Evolutionary conservation across 1,284 basidiomycete genomes (phyloP).

Genomic region (Irpex sp.): DNA sequence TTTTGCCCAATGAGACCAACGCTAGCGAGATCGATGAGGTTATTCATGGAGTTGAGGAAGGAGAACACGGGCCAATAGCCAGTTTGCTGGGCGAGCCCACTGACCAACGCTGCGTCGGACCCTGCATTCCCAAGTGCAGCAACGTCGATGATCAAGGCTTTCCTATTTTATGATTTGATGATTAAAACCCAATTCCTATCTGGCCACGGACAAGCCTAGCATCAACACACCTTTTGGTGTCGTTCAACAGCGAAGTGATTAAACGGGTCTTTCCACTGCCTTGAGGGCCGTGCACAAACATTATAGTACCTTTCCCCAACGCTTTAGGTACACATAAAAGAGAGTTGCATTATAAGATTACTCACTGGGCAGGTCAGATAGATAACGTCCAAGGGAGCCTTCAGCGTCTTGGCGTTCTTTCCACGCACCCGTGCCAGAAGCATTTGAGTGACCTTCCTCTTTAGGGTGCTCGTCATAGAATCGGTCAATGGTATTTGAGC

Average conservation of each 20-base stretch:
- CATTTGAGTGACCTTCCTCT: constrained; percentile 6
- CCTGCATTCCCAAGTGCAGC: constrained; percentile 68
- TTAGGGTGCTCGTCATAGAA: constrained; percentile 30
- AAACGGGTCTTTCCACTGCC: constrained; percentile 87
- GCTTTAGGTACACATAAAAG: background rate
- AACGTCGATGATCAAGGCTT: constrained; percentile 79
- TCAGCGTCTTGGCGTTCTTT: constrained; percentile 81
- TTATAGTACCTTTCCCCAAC: constrained; percentile 48
- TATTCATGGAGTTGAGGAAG: constrained; percentile 83
- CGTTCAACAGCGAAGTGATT: constrained; percentile 58
- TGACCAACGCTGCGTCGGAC: constrained; percentile 72
- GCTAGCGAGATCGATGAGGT: constrained; percentile 88
- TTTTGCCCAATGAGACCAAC: constrained; percentile 95
- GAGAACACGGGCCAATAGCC: constrained; percentile 92
- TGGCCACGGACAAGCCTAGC: too few species aligned
- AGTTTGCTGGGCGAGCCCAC: constrained; percentile 73
- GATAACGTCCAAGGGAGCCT: constrained; percentile 62
- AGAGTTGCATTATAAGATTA: background rate
- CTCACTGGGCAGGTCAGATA: constrained; percentile 71
- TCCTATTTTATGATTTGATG: constrained; percentile 29
- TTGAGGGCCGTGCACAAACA: constrained; percentile 89
- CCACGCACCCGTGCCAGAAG: constrained; percentile 52
- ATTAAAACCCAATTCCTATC: too few species aligned
- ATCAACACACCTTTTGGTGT: constrained; percentile 50
- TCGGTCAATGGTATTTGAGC: constrained; percentile 49